phyloP scores from a whole-genome alignment of 805 yeast genomes.

The Starmerella khaoyaiensis region DNA sequence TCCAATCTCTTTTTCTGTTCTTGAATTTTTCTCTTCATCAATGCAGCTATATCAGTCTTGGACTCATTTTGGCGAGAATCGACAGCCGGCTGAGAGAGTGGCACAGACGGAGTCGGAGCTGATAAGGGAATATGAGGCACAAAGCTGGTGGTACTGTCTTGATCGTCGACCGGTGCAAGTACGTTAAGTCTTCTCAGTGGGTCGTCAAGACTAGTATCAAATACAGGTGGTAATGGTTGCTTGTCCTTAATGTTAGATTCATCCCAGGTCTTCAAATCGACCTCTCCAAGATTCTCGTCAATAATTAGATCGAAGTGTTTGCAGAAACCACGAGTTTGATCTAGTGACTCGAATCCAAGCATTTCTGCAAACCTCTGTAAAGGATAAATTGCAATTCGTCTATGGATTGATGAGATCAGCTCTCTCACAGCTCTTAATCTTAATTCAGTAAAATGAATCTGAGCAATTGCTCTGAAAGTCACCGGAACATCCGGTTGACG shows the following conservation, averaged over 20 bases:
- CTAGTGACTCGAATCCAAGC: slow-evolving; percentile 55
- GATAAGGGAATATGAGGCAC: not conserved
- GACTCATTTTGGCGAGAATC: not conserved
- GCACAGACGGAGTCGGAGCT: not conserved
- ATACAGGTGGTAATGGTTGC: slow-evolving; percentile 2
- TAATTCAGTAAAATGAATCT: slow-evolving; percentile 52
- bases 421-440: slow-evolving; percentile 64
- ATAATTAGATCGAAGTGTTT: slow-evolving; percentile 42
- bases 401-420: slow-evolving; percentile 53
- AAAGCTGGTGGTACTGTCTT: slow-evolving; percentile 3
- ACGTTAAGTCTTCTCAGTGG: slow-evolving; percentile 1
- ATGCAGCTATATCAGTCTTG: not conserved
- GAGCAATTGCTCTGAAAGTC: slow-evolving; percentile 59
- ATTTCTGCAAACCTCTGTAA: slow-evolving; percentile 35
- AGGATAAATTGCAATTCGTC: slow-evolving; percentile 46
- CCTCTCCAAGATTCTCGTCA: slow-evolving; percentile 11
- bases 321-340: slow-evolving; percentile 45
- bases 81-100: not conserved
- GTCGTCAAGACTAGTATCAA: slow-evolving; percentile 8
- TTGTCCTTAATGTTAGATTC: slow-evolving; percentile 11
- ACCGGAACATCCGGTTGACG: slow-evolving; percentile 44
- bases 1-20: not conserved
- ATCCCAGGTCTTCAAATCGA: slow-evolving; percentile 16
- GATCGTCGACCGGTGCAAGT: slow-evolving; percentile 3
- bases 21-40: not conserved